phyloP scores from a whole-genome alignment of 1,139 yeast genomes.

The Yamadazyma triangularis region DNA sequence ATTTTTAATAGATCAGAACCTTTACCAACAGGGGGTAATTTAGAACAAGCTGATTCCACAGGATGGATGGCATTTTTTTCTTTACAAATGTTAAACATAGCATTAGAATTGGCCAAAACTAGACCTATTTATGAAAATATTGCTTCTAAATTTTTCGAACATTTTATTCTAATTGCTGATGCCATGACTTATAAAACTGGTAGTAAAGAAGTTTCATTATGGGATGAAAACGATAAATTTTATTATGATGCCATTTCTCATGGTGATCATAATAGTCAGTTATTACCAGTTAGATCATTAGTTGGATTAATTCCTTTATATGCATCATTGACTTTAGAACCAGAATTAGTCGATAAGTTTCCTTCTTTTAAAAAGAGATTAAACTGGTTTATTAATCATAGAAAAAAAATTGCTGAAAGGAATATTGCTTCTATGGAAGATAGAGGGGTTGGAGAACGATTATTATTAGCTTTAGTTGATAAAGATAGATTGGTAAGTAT shows the following conservation, averaged over 20 bases:
- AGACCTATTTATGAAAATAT: constrained; percentile 90
- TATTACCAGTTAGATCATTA: constrained; percentile 82
- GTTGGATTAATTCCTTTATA: constrained; percentile 93
- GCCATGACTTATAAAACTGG: constrained; percentile 80
- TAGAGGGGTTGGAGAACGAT: constrained; percentile 83
- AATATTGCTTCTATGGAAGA: constrained; percentile 85
- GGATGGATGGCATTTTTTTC: constrained; percentile 99
- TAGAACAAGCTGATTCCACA: constrained; percentile 95
- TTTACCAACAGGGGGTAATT: constrained; percentile 85
- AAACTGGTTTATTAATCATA: constrained; percentile 79
- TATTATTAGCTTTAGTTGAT: constrained; percentile 76
- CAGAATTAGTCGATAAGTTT: constrained; percentile 72
- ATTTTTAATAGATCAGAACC: constrained; percentile 93
- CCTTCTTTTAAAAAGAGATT: constrained; percentile 84
- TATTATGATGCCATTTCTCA: constrained; percentile 90
- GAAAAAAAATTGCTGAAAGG: constrained; percentile 70
- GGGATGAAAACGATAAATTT: constrained; percentile 90
- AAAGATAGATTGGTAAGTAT: constrained; percentile 77
- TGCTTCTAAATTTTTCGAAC: constrained; percentile 94
- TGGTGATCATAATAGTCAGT: constrained; percentile 62
- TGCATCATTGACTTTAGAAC: constrained; percentile 88
- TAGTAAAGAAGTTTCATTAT: constrained; percentile 61
- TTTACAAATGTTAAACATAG: constrained; percentile 88
- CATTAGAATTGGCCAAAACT: constrained; percentile 80
- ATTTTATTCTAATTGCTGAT: constrained; percentile 87